Base-by-base conservation (phyloP, 768 basidiomycete species). In the Leccinum obscurum region DNA sequence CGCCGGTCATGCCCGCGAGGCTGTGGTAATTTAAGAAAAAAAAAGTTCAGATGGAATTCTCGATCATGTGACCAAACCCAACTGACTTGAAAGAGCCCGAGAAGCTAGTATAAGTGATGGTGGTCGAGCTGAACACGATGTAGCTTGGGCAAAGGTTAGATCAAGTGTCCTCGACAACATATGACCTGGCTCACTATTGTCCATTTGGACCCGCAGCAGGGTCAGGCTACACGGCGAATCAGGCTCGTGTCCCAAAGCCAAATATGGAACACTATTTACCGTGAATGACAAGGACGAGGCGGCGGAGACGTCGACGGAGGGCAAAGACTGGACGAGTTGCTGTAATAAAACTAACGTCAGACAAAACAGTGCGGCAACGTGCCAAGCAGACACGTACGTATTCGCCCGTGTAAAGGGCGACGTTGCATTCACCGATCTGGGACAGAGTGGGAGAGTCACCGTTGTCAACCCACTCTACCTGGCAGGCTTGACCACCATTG, bases 401-500 rank as follows among this genome's bases (percentile, higher is more conserved):
- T 8, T 80, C 68, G 9, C 85, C 85, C n/a, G 78, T 79, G 62
- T 82, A 91, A 34, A 92, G 72, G 1, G 77, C 86, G 55, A 88
- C 79, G 3, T 75, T 73, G 54, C 82, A 80, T 0, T 81, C 69
- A 4, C 88, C 87, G 52, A 90, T 80, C 35, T 66, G 59, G 6
- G 74, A 46, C n/a, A 83, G 62, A 17, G 83, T 69, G 3, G 90
- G 89, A 1, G 57, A 39, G 10, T 61, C 41, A 17, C 89, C 89
- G 62, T 92, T 77, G 57, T 92, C 89, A 1, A 83, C 60, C 89
- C 88, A 92, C 50, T 77, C 58, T 7, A 90, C 78, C 0, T 68
- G 71, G 72, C 86, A 88, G 6, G 80, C 61, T 62, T 83, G 70
- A 11, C 84, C 85, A 26, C 76, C 89, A 41, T 75, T 74, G 68